Base-by-base conservation (phyloP, 1,139 yeast genomes). In the Lodderomyces margitis region DNA sequence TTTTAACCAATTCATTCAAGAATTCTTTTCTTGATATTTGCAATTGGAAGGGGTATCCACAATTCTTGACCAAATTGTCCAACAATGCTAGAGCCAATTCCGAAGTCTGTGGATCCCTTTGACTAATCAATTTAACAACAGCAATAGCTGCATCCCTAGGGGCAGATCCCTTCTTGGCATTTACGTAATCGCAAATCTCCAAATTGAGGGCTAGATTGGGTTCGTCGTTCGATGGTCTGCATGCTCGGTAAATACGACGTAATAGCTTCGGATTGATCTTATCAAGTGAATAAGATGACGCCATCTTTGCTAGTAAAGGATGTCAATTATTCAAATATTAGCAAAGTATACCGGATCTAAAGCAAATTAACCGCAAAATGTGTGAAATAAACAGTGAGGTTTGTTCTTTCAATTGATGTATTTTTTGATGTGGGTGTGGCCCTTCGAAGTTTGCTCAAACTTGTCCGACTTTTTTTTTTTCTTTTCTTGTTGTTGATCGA, bases 21-120 rank as follows among this genome's bases (percentile, higher is more conserved):
- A 92, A 92, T 59, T 92, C 98, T 64, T 92, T 92, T 48, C 98
- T 78, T 7, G 96, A 87, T 42, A 92, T 87, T 66, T 94, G 98
- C 42, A 92, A 73, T 51, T 92, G 98, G 68, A 92, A 82, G 4
- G 98, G 97, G 62, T 91, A 94, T 2, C 98, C 98, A 69, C 99
- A 92, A 65, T 92, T 92, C 67, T 92, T 92, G 42, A 92, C 98
- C 54, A 94, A 73, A 46, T 88, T 89, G 59, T 92, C 99, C 52
- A 92, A 77, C 42, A 85, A 59, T 4, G 74, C 53, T 66, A 62
- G 59, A 3, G 83, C 83, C 61, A 78, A 66, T 57, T 78, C 83
- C 12, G 80, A 67, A 21, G 91, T 86, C 57, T 87, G 95, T 0
- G 94, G 81, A 52, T 87, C 94, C 53, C 87, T 75, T 52, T 85